Evolutionary conservation across 106 monocot species (phyloP), one percentile per base, ranked within the genome.

Genomic region (Allium fistulosum): DNA sequence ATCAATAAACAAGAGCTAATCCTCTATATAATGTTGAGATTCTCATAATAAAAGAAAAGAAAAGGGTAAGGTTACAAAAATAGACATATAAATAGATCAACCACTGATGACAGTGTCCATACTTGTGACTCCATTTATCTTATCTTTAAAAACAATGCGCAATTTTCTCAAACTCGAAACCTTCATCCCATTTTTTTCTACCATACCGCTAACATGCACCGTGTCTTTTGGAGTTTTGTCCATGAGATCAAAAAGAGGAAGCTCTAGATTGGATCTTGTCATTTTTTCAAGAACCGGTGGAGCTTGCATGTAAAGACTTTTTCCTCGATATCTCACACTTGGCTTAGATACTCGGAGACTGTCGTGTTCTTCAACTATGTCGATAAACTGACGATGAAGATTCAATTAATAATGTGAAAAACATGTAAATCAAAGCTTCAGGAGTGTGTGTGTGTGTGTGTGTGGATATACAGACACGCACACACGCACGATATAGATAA

Each of bases 221-320:
- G 87, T 81, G 45, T 84, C 86, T 45, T 72, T 85, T 3, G 77
- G 57, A 26, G 75, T 79, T 58, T 62, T 77, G 4, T 67, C 87
- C 63, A 92, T 72, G 13, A 99, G 88, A 9, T 93, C 84, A 59
- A 79, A 90, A 53, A 99, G 82, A 15, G 76, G 80, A 7, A 87
- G 80, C 8, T 60, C 47, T 2, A 99, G 87, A 72, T 99, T 99
- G 13, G 86, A 71, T 12, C 89, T 80, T n/a, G 97, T 99, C 92
- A 92, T 87, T 66, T 92, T 84, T 77, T 92, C 97, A 4, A 99
- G 81, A 69, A 90, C 59, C 17, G 89, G 84, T 4, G 96, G 96
- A 63, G 96, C 84, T 75, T 90, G 92, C 97, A 93, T 93, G 74
- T 93, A 99, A 8, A 93, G 61, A 63, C 87, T 92, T 26, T 83